Conservation (phyloP, 2,329 filamentous ascomycete genomes). For the Anthostomella pinea region DNA sequence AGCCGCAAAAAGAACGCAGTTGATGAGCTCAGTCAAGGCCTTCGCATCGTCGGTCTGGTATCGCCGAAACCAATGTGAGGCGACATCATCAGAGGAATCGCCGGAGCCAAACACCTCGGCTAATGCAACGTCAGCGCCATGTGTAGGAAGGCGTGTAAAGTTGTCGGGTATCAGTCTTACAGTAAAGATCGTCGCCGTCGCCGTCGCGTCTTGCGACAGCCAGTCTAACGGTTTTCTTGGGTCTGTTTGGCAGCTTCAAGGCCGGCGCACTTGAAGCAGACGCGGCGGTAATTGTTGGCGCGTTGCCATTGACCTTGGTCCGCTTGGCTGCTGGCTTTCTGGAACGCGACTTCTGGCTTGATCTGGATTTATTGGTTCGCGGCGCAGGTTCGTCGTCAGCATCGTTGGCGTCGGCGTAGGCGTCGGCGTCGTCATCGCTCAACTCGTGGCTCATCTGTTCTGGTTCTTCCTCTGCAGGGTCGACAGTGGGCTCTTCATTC, state of each 20-base stretch:
- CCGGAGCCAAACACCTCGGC: constrained; percentile 63
- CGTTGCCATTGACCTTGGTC: constrained; percentile 59
- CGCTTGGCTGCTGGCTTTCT: constrained; percentile 62
- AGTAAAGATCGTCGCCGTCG: constrained; percentile 54
- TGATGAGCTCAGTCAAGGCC: constrained; percentile 62
- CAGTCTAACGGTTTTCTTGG: constrained; percentile 55
- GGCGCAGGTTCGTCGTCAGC: constrained; percentile 45
- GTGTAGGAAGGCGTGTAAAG: background rate
- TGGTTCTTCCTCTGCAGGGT: constrained; percentile 40
- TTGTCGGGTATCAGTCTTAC: constrained; percentile 36
- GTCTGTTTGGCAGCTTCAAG: constrained; percentile 45
- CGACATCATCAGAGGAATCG: constrained; percentile 53
- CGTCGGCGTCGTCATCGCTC: constrained; percentile 40
- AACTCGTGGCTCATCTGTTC: too few relatives aligned
- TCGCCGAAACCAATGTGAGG: constrained; percentile 57
- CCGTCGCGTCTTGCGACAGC: constrained; percentile 49
- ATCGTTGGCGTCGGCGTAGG: constrained; percentile 40
- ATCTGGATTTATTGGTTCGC: constrained; percentile 36
- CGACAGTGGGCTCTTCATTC: constrained; percentile 35
- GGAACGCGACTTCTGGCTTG: constrained; percentile 42
- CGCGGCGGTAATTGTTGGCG: constrained; percentile 33
- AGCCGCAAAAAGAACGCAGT: constrained; percentile 66
- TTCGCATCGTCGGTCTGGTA: constrained; percentile 53
- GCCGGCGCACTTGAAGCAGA: constrained; percentile 37
- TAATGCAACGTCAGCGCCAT: constrained; percentile 31